phyloP scores from a whole-genome alignment of 306 rosid genomes.

The Boehmeria nivea region DNA sequence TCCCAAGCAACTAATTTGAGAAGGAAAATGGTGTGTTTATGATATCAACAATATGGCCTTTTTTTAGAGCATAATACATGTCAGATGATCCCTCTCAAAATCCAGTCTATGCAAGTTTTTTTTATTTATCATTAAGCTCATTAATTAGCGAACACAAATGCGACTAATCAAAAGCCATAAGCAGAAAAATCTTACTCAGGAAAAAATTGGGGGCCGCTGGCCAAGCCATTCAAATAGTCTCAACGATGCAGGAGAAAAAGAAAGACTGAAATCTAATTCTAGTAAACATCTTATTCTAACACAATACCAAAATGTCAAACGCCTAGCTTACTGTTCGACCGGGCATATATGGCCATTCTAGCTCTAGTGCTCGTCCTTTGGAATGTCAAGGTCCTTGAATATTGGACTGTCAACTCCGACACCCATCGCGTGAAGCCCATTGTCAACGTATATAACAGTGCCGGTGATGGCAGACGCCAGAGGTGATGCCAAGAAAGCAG shows the following conservation, averaged over 20 bases:
- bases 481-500: constrained; percentile 80
- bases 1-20: no score
- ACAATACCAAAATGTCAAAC: background rate
- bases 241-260: background rate
- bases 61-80: no score
- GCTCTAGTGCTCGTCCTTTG: constrained; percentile 30
- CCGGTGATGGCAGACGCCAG: constrained; percentile 91
- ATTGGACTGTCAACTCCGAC: constrained; percentile 73
- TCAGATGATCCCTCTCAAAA: no score
- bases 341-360: background rate
- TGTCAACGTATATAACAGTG: constrained; percentile 65
- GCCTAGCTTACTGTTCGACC: background rate
- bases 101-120: no score
- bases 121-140: no score
- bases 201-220: constrained; percentile 7
- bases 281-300: background rate
- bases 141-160: no score
- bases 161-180: background rate
- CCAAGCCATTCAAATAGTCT: background rate
- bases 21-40: no score
- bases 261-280: background rate
- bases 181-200: background rate
- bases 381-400: constrained; percentile 38
- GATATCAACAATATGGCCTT: no score
- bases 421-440: constrained; percentile 90